Evolutionary conservation across 805 yeast genomes (phyloP).

Genomic region (Pichia gijzeniarum): DNA sequence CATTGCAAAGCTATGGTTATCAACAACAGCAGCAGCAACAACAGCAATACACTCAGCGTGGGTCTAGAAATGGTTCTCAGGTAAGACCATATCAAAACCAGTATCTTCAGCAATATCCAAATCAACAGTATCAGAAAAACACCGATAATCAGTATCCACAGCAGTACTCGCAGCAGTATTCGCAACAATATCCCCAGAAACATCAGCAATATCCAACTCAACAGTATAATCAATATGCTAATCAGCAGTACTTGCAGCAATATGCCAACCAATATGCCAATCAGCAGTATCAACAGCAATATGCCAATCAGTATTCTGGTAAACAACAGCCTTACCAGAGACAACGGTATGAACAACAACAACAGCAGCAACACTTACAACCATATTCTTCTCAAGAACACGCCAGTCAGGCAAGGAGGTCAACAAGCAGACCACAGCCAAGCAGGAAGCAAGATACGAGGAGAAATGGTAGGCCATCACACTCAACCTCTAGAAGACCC

Average conservation of each 20-base stretch:
- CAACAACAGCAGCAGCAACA: constrained; percentile 9
- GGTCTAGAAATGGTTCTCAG: too few species aligned
- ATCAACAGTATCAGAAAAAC: neutral
- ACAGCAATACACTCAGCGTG: constrained; percentile 1
- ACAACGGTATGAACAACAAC: neutral
- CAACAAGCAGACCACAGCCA: neutral
- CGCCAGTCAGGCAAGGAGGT: neutral
- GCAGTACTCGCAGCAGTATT: neutral
- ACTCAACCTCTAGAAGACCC: neutral
- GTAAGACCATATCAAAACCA: too few species aligned
- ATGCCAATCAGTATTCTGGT: neutral
- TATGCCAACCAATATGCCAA: constrained; percentile 4
- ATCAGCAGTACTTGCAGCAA: neutral
- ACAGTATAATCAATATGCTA: neutral
- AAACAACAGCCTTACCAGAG: neutral
- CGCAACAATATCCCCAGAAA: neutral
- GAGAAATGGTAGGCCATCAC: neutral
- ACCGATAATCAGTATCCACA: constrained; percentile 1
- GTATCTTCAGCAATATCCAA: neutral
- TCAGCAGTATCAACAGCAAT: constrained; percentile 5
- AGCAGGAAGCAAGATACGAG: neutral
- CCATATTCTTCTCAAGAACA: neutral
- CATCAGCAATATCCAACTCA: constrained; percentile 1
- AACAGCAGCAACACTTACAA: neutral
- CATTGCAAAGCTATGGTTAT: too few species aligned